Conservation (phyloP, 1,139 yeast species). For the Williopsis jadinii region DNA sequence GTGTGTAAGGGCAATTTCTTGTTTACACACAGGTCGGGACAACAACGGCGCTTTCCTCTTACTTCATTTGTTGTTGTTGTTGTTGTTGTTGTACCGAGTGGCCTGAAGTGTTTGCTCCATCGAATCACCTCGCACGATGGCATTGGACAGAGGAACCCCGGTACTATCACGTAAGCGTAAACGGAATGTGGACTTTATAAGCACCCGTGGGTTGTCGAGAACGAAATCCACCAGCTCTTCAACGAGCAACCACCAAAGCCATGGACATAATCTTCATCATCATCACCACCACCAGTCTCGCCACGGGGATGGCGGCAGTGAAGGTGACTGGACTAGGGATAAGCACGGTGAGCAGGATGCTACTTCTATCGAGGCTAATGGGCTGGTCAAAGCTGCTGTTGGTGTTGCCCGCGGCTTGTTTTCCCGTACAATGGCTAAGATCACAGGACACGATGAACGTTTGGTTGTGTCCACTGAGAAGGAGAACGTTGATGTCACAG, state of each 20-base stretch:
- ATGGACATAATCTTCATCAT: no score
- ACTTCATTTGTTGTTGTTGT: no score
- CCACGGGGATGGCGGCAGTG: no score
- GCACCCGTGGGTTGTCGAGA: no score
- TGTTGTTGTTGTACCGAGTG: no score
- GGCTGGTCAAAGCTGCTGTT: slow-evolving; percentile 1
- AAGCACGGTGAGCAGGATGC: slow-evolving; percentile 5
- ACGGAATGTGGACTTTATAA: slow-evolving; percentile 1
- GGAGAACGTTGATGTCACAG: not conserved
- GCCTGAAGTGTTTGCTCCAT: no score
- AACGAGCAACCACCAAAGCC: no score
- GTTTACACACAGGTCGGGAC: no score
- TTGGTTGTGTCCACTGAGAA: not conserved
- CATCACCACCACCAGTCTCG: no score
- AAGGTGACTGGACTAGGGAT: slow-evolving; percentile 3
- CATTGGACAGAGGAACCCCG: slow-evolving; percentile 3
- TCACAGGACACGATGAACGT: slow-evolving; percentile 2
- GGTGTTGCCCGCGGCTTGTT: not conserved
- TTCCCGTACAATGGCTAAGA: not conserved
- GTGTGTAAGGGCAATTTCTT: no score
- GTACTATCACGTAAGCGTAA: slow-evolving; percentile 6
- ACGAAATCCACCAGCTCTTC: no score
- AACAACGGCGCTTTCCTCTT: no score
- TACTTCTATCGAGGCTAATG: slow-evolving; percentile 8
- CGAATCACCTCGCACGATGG: not conserved